Evolutionary conservation across 805 yeast genomes (phyloP).

Genomic region (Wickerhamomyces canadensis): DNA sequence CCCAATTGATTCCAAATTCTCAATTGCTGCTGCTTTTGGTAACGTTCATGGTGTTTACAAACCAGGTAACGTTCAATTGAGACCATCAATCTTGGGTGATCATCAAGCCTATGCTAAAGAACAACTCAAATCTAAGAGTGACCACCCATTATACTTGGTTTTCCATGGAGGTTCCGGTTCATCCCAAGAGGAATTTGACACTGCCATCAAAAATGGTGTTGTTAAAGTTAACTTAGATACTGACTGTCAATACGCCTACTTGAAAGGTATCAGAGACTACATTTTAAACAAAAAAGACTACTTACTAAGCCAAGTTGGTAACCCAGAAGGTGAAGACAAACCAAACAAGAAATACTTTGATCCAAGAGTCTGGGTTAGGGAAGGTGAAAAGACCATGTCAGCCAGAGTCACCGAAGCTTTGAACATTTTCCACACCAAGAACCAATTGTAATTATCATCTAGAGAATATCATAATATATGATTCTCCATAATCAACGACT

Average conservation of each 20-base stretch:
- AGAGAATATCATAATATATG: no score
- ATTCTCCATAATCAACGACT: no score
- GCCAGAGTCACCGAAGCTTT: constrained; percentile 81
- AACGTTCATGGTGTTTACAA: constrained; percentile 99
- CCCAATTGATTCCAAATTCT: constrained; percentile 94
- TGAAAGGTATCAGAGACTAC: constrained; percentile 96
- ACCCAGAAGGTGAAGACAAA: constrained; percentile 98
- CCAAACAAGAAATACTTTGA: constrained; percentile 99
- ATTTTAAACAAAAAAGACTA: constrained; percentile 94
- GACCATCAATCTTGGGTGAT: constrained; percentile 90
- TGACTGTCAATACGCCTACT: constrained; percentile 98
- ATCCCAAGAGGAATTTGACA: constrained; percentile 81
- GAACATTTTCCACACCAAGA: constrained; percentile 76
- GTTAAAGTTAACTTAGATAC: constrained; percentile 99
- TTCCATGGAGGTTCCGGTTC: constrained; percentile 99
- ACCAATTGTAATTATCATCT: constrained; percentile 44
- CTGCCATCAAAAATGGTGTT: constrained; percentile 89
- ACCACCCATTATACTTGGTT: constrained; percentile 86
- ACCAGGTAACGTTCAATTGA: constrained; percentile 95
- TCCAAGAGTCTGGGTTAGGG: constrained; percentile 99
- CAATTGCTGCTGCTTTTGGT: constrained; percentile 99
- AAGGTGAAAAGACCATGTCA: constrained; percentile 98
- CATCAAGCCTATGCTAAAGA: constrained; percentile 87
- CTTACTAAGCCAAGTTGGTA: constrained; percentile 84
- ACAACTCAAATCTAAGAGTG: constrained; percentile 45